Evolutionary conservation across 352 stramenopile species (phyloP).

Genomic region (Plasmopara muralis): DNA sequence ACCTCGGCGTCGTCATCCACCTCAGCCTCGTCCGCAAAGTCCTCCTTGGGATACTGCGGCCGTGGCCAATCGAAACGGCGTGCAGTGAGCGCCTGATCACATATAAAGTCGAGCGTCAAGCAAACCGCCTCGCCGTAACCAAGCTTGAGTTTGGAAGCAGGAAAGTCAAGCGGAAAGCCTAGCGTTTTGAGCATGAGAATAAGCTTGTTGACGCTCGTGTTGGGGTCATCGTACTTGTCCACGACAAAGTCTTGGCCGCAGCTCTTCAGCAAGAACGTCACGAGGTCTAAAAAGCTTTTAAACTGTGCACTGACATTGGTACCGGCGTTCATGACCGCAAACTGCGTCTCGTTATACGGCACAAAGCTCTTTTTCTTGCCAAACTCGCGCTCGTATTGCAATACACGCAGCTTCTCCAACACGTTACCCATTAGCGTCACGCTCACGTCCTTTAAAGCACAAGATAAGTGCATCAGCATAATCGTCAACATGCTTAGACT

Average conservation of each 20-base stretch:
- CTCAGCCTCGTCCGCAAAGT: slow-evolving; percentile 73
- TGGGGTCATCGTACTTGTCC: slow-evolving; percentile 86
- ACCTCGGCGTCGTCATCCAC: slow-evolving; percentile 65
- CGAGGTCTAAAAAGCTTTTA: slow-evolving; percentile 70
- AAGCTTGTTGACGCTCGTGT: slow-evolving; percentile 84
- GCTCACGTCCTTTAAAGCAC: slow-evolving; percentile 45
- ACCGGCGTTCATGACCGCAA: slow-evolving; percentile 39
- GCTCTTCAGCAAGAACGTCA: slow-evolving; percentile 67
- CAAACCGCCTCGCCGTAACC: slow-evolving; percentile 75
- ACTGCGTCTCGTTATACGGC: slow-evolving; percentile 69
- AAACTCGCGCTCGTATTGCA: slow-evolving; percentile 74
- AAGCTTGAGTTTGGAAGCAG: slow-evolving; percentile 67
- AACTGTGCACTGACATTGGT: slow-evolving; percentile 68
- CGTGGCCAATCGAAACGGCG: slow-evolving; percentile 60
- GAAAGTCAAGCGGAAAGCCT: slow-evolving; percentile 77
- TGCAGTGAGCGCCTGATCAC: slow-evolving; percentile 65
- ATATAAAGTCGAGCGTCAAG: slow-evolving; percentile 69
- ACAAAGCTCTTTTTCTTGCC: slow-evolving; percentile 75
- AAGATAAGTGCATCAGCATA: slow-evolving; percentile 1
- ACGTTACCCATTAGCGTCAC: slow-evolving; percentile 81
- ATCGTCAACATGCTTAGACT: neutral
- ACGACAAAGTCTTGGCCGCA: slow-evolving; percentile 74
- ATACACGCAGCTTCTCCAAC: slow-evolving; percentile 74
- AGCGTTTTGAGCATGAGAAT: slow-evolving; percentile 77
- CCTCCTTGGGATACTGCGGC: slow-evolving; percentile 72